Conservation (phyloP, 305 asterid genomes). For the Fraxinus greggii region DNA sequence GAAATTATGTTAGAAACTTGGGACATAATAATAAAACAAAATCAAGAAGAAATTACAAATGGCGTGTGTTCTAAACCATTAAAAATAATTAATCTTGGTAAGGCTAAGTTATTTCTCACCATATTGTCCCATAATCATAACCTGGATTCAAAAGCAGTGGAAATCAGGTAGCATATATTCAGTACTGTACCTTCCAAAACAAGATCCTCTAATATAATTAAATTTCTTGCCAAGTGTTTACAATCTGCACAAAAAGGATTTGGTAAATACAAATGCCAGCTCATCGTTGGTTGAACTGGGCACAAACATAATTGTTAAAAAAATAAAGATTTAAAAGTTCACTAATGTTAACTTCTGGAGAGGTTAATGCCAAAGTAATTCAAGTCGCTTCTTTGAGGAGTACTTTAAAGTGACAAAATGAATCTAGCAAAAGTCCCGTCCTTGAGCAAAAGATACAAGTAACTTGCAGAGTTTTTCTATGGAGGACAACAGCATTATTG, state of each 20-base stretch:
- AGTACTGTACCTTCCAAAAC: conserved; percentile 40
- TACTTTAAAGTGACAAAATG: conserved; percentile 20
- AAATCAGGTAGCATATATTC: conserved; percentile 33
- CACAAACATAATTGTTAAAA: conserved; percentile 25
- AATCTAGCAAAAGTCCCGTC: conserved; percentile 24
- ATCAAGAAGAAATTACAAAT: neutral
- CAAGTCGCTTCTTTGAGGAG: conserved; percentile 14
- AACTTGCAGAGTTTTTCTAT: conserved; percentile 12
- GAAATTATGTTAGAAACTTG: neutral
- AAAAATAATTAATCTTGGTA: neutral
- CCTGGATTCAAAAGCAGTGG: conserved; percentile 33
- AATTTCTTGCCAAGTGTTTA: conserved; percentile 41
- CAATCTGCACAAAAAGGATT: conserved; percentile 71
- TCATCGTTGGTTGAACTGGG: conserved; percentile 41
- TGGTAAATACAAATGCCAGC: conserved; percentile 45
- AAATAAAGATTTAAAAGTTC: conserved; percentile 2
- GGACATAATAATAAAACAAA: neutral
- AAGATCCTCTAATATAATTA: conserved; percentile 35
- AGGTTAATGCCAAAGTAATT: conserved; percentile 18
- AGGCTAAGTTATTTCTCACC: neutral
- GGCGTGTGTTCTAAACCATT: neutral
- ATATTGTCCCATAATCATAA: conserved; percentile 8
- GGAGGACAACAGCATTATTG: conserved; percentile 3
- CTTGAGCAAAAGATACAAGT: conserved; percentile 1
- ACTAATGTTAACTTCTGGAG: conserved; percentile 7